phyloP scores from a whole-genome alignment of 306 rosid genomes.

The Acmispon strigosus region DNA sequence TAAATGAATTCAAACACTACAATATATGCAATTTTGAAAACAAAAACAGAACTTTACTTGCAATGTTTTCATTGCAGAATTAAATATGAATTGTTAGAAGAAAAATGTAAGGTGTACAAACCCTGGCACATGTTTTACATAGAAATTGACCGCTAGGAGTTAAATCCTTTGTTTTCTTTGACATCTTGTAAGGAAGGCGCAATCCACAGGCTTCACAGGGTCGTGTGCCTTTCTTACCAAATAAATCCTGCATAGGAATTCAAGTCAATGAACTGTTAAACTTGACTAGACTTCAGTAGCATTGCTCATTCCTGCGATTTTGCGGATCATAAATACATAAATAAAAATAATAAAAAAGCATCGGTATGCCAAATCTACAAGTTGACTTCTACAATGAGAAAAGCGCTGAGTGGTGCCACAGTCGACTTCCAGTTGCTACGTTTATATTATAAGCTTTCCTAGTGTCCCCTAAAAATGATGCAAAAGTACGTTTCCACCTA shows the following conservation, averaged over 20 bases:
- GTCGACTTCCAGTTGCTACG: constrained; percentile 11
- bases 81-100: constrained; percentile 3
- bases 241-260: constrained; percentile 46
- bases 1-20: constrained; percentile 13
- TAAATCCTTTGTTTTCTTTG: constrained; percentile 51
- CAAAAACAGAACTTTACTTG: constrained; percentile 1
- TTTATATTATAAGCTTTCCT: constrained; percentile 2
- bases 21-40: not conserved
- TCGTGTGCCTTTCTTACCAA: constrained; percentile 44
- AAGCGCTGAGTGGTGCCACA: not conserved
- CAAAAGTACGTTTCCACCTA: constrained; percentile 8
- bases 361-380: not conserved
- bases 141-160: constrained; percentile 51
- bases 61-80: constrained; percentile 9
- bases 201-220: constrained; percentile 85
- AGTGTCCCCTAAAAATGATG: constrained; percentile 3
- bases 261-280: constrained; percentile 17
- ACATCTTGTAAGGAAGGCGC: constrained; percentile 47
- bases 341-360: constrained; percentile 1
- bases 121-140: constrained; percentile 88
- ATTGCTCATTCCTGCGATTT: not conserved
- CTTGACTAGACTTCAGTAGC: not conserved
- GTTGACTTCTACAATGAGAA: not conserved
- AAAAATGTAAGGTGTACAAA: constrained; percentile 38
- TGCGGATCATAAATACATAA: not conserved